Conservation (phyloP, 2,329 filamentous ascomycete genomes). For the Aureobasidium namibiae region DNA sequence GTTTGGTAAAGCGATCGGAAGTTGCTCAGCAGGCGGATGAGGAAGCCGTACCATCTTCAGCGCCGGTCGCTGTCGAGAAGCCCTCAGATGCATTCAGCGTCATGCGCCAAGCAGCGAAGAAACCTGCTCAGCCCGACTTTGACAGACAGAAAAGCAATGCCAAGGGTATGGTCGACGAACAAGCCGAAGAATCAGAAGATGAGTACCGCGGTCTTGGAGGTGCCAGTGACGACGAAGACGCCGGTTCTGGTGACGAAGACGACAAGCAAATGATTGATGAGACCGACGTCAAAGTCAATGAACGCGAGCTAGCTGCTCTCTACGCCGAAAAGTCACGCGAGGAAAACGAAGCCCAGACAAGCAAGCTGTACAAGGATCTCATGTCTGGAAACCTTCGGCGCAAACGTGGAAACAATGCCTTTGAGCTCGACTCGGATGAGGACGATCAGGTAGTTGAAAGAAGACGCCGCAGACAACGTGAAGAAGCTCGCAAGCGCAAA, state of each 20-base stretch:
- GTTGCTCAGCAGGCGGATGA: constrained; percentile 40
- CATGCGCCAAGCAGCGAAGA: constrained; percentile 57
- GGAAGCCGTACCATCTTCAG: constrained; percentile 21
- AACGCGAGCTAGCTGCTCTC: constrained; percentile 73
- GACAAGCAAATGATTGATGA: constrained; percentile 86
- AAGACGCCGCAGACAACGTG: constrained; percentile 69
- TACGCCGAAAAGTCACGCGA: constrained; percentile 75
- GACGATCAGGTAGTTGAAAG: constrained; percentile 73
- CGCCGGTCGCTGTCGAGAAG: constrained; percentile 2
- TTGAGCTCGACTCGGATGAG: constrained; percentile 73
- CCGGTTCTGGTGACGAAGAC: constrained; percentile 64
- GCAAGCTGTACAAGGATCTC: constrained; percentile 87
- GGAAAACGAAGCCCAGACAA: constrained; percentile 77
- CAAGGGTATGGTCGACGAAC: constrained; percentile 80
- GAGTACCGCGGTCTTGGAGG: constrained; percentile 94
- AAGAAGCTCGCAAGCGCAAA: constrained; percentile 87
- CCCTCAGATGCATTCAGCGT: constrained; percentile 55
- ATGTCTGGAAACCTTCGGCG: constrained; percentile 80
- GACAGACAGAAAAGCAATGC: constrained; percentile 83
- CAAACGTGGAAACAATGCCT: constrained; percentile 58
- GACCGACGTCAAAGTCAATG: constrained; percentile 66
- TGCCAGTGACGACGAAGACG: constrained; percentile 76
- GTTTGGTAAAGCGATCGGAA: constrained; percentile 35
- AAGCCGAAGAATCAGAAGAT: constrained; percentile 95
- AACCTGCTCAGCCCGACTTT: constrained; percentile 54